Percentiles rank a stretch among this genome's conserved stretches.
Conservation (phyloP, 2,329 filamentous ascomycete species). For the Graphium sp. region DNA sequence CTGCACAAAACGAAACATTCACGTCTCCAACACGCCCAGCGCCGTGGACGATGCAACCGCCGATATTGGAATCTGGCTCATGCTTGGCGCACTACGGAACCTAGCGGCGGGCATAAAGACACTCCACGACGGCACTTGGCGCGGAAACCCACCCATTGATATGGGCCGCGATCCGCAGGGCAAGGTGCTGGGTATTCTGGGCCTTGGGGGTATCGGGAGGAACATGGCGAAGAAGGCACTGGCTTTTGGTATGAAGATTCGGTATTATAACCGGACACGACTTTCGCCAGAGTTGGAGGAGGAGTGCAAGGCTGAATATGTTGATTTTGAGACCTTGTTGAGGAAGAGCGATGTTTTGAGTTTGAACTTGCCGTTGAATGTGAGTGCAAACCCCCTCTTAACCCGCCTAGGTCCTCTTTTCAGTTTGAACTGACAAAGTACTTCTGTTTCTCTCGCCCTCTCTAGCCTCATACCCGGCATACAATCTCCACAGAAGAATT, state of each 20-base stretch:
- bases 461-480: conserved; percentile 47
- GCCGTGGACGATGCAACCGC: conserved; percentile 73
- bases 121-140: conserved; percentile 52
- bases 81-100: conserved; percentile 63
- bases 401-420: neutral
- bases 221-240: conserved; percentile 60
- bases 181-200: conserved; percentile 64
- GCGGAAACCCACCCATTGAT: conserved; percentile 36
- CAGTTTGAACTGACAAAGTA: neutral
- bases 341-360: conserved; percentile 58
- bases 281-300: conserved; percentile 34
- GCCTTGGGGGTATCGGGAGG: conserved; percentile 74
- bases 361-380: conserved; percentile 67
- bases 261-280: conserved; percentile 56
- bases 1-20: conserved; percentile 49
- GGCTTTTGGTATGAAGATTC: conserved; percentile 58
- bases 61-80: conserved; percentile 64
- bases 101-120: conserved; percentile 50
- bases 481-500: conserved; percentile 60
- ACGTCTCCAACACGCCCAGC: conserved; percentile 67
- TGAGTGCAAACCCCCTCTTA: conserved; percentile 22
- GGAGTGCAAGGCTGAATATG: conserved; percentile 44
- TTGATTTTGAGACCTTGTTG: conserved; percentile 58
- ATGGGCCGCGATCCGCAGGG: conserved; percentile 64
- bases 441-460: neutral